Base-by-base conservation (phyloP, 1,284 basidiomycete genomes). In the Gymnopus androsaceus region DNA sequence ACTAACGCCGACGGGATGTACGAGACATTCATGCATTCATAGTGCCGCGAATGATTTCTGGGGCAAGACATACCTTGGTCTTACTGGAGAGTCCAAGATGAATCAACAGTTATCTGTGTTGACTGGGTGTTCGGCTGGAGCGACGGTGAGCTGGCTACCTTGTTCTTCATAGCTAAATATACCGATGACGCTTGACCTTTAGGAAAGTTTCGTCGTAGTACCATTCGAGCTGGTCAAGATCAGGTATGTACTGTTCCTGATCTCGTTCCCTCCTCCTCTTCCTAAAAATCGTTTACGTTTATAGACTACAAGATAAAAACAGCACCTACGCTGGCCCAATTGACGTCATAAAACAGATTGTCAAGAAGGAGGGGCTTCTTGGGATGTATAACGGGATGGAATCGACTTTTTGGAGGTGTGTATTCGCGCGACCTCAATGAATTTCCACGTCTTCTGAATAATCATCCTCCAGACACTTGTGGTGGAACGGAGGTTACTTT, bases 141-240 rank as follows among this genome's bases (percentile, higher is more conserved):
- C 95, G 3, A 98, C 95, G 19, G 76, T 78, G 62, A 52, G 73
- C 17, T 19, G 21, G 4, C 12, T 27, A 3, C 28, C 23, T 15
- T 9, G 14, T 7, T 27, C 7, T 6, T 14, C 14, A 42, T 27
- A 4, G 15, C 12, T 5, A 25, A 3, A 8, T 15, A 8, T 42
- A 4, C 25, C 30, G 21, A 25, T 9, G 6, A 25, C 21, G 27
- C 33, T 3, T 17, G n/a, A 9, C 27, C 6, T 31, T 33, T 56
- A 79, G 77, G 96, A 99, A 79, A 92, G 89, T 62, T 85, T 97
- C 65, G 88, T 94, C 23, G 89, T 92, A 15, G 95, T 97, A 2
- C 95, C 95, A 0, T 98, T 98, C 65, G 95, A 99, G 73, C 85
- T 98, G 21, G 95, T 98, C 64, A 98, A 99, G 75, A 97, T 98